Conservation (phyloP, 495 filamentous ascomycete species). For the Pseudevernia furfuracea region DNA sequence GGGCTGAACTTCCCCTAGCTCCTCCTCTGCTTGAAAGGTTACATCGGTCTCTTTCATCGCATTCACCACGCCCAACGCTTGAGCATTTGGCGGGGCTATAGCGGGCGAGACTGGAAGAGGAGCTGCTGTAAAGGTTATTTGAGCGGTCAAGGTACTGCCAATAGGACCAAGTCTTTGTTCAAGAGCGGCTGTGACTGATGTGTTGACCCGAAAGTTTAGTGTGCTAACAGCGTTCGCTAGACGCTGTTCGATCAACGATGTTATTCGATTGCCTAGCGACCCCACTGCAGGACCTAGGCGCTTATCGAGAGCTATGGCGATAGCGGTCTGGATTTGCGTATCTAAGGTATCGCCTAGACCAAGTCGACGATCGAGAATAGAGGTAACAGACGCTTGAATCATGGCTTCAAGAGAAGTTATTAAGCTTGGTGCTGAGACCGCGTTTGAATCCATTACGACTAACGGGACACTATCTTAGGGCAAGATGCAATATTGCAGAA, state of each 20-base stretch:
- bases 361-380: not conserved
- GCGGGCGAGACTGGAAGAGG: not conserved
- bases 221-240: not conserved
- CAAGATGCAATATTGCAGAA: no score
- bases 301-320: not conserved
- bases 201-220: not conserved
- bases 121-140: not conserved
- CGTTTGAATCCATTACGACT: not conserved
- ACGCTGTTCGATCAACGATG: not conserved
- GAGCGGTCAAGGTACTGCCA: constrained; percentile 1
- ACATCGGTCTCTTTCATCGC: not conserved
- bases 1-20: not conserved
- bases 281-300: not conserved
- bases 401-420: not conserved
- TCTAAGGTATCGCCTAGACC: not conserved
- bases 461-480: not conserved
- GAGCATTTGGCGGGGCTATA: not conserved
- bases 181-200: not conserved
- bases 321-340: not conserved
- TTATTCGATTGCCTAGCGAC: not conserved
- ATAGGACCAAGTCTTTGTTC: constrained; percentile 10
- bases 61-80: not conserved
- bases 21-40: not conserved
- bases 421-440: not conserved
- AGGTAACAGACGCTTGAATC: not conserved